Evolutionary conservation across 1,284 basidiomycete genomes (phyloP), one percentile per base, ranked within the genome.

Genomic region (Apiotrichum siamense): DNA sequence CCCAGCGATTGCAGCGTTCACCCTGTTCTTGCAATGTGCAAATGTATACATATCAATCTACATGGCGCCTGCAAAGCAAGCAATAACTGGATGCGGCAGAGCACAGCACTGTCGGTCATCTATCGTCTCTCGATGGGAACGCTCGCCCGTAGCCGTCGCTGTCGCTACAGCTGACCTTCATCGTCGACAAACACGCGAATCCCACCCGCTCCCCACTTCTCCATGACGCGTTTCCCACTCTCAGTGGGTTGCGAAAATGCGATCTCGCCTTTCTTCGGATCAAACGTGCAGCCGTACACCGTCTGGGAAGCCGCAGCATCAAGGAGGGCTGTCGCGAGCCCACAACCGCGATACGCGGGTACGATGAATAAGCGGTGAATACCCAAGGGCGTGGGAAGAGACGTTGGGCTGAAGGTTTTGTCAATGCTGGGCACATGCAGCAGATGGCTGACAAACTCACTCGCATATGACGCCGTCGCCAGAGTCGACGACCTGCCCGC

Each of bases 201-300:
- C 4, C 40, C 45, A 0, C 66, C 58, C 9, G 35, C 38, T 0
- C 73, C 70, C 76, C 76, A 77, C 18, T 52, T 52, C 49, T 63
- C 60, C 67, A 76, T 76, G 27, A 75, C 62, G 35, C 52, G 56
- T 44, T 67, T 58, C 7, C 77, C 77, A 41, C 69, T 71, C 27
- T 69, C 66, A 2, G 75, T 76, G 12, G 77, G 76, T 56, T 77
- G 77, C 21, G 70, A 73, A 56, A 78, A 77, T 2, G 76, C 77
- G 0, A 76, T 67, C 41, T 72, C 58, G 3, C 63, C 63, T 21
- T 52, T 55, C 0, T 42, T 38, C 0, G 72, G 67, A 27, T 62
- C 57, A 44, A 77, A 69, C 0, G 57, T 54, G 31, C 68, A 69
- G 2, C 74, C 76, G 52, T 77, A 77, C 3, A 77, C 64, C 12